phyloP scores from a whole-genome alignment of 208 protist genomes.

The Leishmania tarentolae region DNA sequence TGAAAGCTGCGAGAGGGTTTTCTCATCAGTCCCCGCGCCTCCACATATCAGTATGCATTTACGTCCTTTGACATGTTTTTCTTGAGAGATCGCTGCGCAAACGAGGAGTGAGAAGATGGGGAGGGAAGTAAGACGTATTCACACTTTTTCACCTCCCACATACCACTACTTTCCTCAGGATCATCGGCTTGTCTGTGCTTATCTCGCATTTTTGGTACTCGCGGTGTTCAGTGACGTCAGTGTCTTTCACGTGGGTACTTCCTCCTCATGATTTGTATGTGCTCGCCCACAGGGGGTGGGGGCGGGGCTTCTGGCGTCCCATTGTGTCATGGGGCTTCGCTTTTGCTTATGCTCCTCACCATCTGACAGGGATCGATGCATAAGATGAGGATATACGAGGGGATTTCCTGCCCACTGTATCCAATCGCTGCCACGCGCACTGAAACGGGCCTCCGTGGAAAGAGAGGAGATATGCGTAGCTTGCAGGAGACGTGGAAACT shows the following conservation, averaged over 20 bases:
- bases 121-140: not conserved
- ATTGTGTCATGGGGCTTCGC: not conserved
- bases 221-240: not conserved
- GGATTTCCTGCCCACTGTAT: not conserved
- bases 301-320: not conserved
- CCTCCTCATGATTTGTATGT: not conserved
- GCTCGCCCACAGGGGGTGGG: not conserved
- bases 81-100: not conserved
- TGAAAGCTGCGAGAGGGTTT: not conserved
- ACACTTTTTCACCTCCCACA: not conserved
- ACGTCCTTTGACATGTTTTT: not conserved
- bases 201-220: not conserved
- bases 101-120: not conserved
- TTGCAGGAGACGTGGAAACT: not conserved
- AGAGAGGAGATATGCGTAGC: not conserved
- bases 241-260: not conserved
- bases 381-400: not conserved
- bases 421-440: not conserved
- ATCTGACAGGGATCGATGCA: not conserved
- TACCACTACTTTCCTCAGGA: not conserved
- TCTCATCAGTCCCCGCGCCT: not conserved
- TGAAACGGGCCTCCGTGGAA: not conserved
- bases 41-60: not conserved
- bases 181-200: not conserved
- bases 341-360: not conserved